A percentile compares a stretch with the other conserved stretches of the same genome.
phyloP scores from a whole-genome alignment of 306 rosid genomes.

The Canavalia ensiformis region DNA sequence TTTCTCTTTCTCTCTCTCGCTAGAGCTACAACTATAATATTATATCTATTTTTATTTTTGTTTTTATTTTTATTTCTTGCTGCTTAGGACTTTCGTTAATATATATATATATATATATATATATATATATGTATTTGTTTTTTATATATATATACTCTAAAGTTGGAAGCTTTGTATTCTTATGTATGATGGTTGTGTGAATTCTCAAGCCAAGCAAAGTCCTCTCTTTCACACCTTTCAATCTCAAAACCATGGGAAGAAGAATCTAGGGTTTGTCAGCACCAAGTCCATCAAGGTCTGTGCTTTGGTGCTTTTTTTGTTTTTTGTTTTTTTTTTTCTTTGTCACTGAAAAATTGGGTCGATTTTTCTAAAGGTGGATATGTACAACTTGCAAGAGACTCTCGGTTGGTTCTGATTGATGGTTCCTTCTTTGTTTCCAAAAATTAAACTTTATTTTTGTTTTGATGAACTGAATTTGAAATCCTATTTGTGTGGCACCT shows the following conservation, averaged over 20 bases:
- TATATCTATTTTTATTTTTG: not conserved
- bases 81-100: conserved; percentile 43
- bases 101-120: conserved; percentile 17
- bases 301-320: conserved; percentile 57
- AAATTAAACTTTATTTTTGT: conserved; percentile 7
- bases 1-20: conserved; percentile 47
- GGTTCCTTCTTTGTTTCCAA: conserved; percentile 43
- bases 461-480: conserved; percentile 41
- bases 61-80: not conserved
- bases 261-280: conserved; percentile 92
- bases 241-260: conserved; percentile 66
- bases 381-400: conserved; percentile 43
- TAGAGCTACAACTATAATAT: conserved; percentile 6
- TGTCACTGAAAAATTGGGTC: conserved; percentile 46
- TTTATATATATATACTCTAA: conserved; percentile 43
- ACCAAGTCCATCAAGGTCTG: conserved; percentile 71
- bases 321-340: not conserved
- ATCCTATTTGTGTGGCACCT: conserved; percentile 47
- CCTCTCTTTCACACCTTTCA: conserved; percentile 79
- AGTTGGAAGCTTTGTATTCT: conserved; percentile 74
- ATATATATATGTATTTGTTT: not conserved
- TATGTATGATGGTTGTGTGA: conserved; percentile 64
- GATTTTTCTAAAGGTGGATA: conserved; percentile 39
- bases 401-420: conserved; percentile 53
- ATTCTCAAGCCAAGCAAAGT: conserved; percentile 76